These are phyloP conservation scores for Acacia acuminata DNA, from an alignment of 306 rosid genomes.

Conservation along the genomic window DNA sequence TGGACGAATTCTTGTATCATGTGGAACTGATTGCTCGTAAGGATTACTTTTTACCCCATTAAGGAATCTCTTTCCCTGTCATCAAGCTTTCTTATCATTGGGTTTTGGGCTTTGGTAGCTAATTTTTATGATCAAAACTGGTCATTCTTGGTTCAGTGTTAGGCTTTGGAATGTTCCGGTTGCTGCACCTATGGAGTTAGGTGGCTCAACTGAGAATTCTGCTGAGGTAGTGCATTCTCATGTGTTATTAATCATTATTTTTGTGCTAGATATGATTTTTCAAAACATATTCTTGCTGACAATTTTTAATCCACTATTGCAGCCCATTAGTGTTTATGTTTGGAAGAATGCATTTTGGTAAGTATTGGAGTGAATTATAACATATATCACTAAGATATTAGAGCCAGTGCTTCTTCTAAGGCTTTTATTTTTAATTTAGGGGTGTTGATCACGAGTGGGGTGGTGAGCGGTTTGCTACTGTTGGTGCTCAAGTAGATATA, in stretches of 20 bases:
- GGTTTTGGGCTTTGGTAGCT: conserved; percentile 10
- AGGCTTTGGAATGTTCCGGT: conserved; percentile 83
- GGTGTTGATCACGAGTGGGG: conserved; percentile 94
- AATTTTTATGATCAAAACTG: conserved; percentile 28
- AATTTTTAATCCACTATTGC: conserved; percentile 32
- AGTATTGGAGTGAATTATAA: conserved; percentile 35
- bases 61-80: not conserved
- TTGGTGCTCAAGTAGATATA: conserved; percentile 83
- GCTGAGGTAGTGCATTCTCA: conserved; percentile 47
- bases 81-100: conserved; percentile 8
- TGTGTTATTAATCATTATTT: not conserved
- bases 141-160: conserved; percentile 50
- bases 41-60: conserved; percentile 27
- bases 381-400: not conserved
- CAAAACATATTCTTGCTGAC: conserved; percentile 32
- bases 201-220: conserved; percentile 41
- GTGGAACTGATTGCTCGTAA: conserved; percentile 90
- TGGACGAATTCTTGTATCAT: conserved; percentile 80
- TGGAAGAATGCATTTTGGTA: conserved; percentile 90
- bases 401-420: not conserved
- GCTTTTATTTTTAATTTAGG: conserved; percentile 47
- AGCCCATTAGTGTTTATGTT: conserved; percentile 71
- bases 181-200: conserved; percentile 48
- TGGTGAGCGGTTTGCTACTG: conserved; percentile 86
- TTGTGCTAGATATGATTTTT: conserved; percentile 12